These are phyloP conservation scores for Adenanthera pavonina DNA, from an alignment of 306 rosid species.

Conservation along the genomic window DNA sequence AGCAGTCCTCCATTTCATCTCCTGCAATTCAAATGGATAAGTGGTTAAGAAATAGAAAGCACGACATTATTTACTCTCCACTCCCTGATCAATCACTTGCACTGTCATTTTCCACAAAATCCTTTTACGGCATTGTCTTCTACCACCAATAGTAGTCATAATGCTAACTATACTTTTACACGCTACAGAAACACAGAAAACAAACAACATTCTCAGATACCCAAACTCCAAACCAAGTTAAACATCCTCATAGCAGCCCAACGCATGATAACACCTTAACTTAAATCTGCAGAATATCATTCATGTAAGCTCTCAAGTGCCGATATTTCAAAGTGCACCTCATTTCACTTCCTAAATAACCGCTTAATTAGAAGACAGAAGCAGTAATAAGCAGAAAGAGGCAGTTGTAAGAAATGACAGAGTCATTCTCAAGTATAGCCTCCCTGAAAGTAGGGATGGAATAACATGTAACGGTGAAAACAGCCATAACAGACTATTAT, in stretches of 20 bases:
- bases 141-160: background rate
- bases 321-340: slow-evolving; percentile 4
- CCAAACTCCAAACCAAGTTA: background rate
- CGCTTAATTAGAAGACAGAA: slow-evolving; percentile 16
- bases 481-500: background rate
- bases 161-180: background rate
- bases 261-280: background rate
- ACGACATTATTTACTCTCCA: background rate
- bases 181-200: slow-evolving; percentile 18
- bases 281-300: background rate
- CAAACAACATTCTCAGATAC: background rate
- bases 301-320: slow-evolving; percentile 13
- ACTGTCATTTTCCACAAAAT: background rate
- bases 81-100: slow-evolving; percentile 8
- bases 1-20: slow-evolving; percentile 51
- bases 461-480: background rate
- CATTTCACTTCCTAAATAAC: slow-evolving; percentile 1
- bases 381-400: background rate
- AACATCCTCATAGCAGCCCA: background rate
- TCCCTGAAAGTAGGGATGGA: background rate
- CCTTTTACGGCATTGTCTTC: background rate
- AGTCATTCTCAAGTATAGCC: background rate
- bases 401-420: background rate
- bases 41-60: slow-evolving; percentile 23
- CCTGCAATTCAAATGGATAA: slow-evolving; percentile 42